These are phyloP conservation scores for Plasmodium coatneyi DNA, from an alignment of 169 alveolate genomes.

Conservation along the genomic window DNA sequence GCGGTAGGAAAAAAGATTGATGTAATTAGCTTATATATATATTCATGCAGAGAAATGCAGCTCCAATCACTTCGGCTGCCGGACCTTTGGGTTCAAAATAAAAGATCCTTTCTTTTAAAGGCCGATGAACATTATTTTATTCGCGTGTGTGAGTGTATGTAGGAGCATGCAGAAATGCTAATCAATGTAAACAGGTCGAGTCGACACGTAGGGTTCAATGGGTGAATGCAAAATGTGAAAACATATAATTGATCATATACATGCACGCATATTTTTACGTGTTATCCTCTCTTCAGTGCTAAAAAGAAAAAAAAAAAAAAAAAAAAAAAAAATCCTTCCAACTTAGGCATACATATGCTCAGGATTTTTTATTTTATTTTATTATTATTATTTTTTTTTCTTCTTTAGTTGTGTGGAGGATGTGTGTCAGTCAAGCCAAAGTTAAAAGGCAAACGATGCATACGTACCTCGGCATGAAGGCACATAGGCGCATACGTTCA, in stretches of 20 bases:
- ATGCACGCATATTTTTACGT: background rate
- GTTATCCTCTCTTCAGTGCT: background rate
- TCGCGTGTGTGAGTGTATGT: background rate
- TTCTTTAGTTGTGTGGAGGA: background rate
- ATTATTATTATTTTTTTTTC: background rate
- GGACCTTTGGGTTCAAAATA: conserved; percentile 6
- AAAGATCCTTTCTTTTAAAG: background rate
- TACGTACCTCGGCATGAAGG: background rate
- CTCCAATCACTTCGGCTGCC: background rate
- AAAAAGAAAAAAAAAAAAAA: background rate
- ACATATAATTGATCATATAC: background rate
- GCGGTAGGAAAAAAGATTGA: background rate
- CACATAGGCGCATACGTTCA: background rate
- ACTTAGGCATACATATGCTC: background rate
- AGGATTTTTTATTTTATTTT: background rate
- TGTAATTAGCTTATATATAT: background rate
- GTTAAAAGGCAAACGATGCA: background rate
- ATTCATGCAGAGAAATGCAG: background rate
- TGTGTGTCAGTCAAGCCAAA: background rate
- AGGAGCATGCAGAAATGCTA: background rate
- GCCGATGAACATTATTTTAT: background rate
- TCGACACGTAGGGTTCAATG: background rate
- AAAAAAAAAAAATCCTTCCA: background rate
- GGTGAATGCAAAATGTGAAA: background rate
- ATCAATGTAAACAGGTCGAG: background rate